A percentile compares a stretch with the other conserved stretches of the same genome.
Evolutionary conservation across 78 protist species (phyloP).

Genomic region (Dictyostelium firmibasis): DNA sequence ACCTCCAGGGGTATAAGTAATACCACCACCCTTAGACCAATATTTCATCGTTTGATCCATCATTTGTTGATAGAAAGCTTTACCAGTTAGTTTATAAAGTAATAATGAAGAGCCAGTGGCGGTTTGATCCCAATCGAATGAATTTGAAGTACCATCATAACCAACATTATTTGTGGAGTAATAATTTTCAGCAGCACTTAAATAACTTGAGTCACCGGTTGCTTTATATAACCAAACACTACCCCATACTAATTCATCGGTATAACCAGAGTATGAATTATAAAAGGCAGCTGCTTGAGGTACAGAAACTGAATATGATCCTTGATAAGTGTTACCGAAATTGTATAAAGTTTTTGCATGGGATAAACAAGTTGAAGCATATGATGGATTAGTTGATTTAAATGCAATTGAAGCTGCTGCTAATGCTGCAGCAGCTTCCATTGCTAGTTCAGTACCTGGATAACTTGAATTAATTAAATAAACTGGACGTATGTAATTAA

Average conservation of each 20-base stretch:
- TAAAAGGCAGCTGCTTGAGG: constrained; percentile 32
- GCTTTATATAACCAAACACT: constrained; percentile 58
- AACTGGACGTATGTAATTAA: constrained; percentile 1
- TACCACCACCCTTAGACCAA: constrained; percentile 45
- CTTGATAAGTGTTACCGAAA: constrained; percentile 35
- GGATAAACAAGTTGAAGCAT: neutral
- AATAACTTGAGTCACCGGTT: constrained; percentile 32
- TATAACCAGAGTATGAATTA: constrained; percentile 62
- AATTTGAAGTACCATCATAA: neutral
- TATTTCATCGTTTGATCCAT: neutral
- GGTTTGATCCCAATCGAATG: constrained; percentile 52
- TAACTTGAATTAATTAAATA: neutral
- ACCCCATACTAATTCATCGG: constrained; percentile 78
- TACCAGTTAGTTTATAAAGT: neutral
- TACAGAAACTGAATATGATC: constrained; percentile 18
- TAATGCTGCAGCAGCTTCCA: constrained; percentile 64
- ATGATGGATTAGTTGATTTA: constrained; percentile 5
- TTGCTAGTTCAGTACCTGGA: constrained; percentile 70
- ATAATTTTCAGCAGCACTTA: neutral
- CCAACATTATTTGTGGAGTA: neutral
- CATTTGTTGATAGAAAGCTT: neutral
- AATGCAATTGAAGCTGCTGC: constrained; percentile 19
- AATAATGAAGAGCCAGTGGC: constrained; percentile 16
- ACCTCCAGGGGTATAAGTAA: constrained; percentile 50
- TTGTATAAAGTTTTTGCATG: constrained; percentile 29